A percentile compares a stretch with the other conserved stretches of the same genome.
phyloP scores from a whole-genome alignment of 768 basidiomycete species.

The Tricholoma hemisulphureum region DNA sequence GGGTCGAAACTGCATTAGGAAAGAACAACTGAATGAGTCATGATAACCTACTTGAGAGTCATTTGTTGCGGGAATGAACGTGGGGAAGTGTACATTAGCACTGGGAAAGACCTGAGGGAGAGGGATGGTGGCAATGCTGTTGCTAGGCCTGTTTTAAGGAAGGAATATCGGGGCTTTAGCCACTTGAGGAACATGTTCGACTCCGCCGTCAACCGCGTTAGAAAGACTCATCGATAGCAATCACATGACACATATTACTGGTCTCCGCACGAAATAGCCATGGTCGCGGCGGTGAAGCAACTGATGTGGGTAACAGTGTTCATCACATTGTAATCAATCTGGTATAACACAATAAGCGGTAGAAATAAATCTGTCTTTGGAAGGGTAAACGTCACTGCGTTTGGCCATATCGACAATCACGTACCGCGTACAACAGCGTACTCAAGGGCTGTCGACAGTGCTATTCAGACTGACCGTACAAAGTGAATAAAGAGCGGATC shows the following conservation, averaged over 20 bases:
- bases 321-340: background rate
- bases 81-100: constrained; percentile 1
- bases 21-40: background rate
- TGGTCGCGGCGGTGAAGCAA: constrained; percentile 7
- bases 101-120: constrained; percentile 17
- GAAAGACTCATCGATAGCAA: constrained; percentile 8
- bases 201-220: constrained; percentile 16
- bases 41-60: constrained; percentile 18
- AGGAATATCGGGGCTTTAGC: constrained; percentile 16
- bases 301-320: constrained; percentile 3
- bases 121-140: constrained; percentile 7
- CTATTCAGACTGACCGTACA: constrained; percentile 1
- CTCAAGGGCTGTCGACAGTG: background rate
- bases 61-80: constrained; percentile 1
- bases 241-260: constrained; percentile 18
- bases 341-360: background rate
- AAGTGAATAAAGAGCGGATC: background rate
- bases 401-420: background rate
- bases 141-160: constrained; percentile 9
- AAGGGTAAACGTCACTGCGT: background rate
- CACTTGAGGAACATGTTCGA: constrained; percentile 16
- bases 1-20: background rate
- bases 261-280: constrained; percentile 7
- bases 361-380: constrained; percentile 6
- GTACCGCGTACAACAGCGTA: background rate